Percentiles rank a stretch among this genome's conserved stretches.
These are phyloP conservation scores for Neoboletus magnificus DNA, from an alignment of 768 basidiomycete genomes.

Conservation along the genomic window DNA sequence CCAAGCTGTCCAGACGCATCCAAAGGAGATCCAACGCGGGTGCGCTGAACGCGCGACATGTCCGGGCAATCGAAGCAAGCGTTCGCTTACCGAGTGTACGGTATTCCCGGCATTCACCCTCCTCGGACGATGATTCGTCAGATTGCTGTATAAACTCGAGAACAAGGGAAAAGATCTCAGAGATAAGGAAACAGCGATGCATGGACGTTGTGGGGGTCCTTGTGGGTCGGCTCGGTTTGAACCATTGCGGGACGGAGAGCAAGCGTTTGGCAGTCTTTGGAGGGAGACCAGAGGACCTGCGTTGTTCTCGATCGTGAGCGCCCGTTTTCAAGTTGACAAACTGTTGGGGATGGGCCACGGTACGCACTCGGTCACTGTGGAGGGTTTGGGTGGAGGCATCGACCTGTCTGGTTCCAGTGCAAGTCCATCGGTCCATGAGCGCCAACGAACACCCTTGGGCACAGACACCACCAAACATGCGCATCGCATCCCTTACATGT, in stretches of 20 bases:
- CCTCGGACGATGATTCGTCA: background rate
- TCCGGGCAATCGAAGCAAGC: slow-evolving; percentile 19
- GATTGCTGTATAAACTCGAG: slow-evolving; percentile 6
- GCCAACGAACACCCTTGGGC: background rate
- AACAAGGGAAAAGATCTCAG: slow-evolving; percentile 10
- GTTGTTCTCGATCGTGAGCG: background rate
- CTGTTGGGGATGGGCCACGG: background rate
- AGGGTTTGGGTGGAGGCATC: background rate
- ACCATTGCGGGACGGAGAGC: background rate
- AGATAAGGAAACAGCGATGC: slow-evolving; percentile 13
- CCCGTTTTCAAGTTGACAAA: background rate
- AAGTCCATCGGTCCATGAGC: background rate
- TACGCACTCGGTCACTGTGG: background rate
- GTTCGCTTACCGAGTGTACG: slow-evolving; percentile 1
- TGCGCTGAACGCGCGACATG: slow-evolving; percentile 15
- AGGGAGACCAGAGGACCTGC: background rate
- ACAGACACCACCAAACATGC: background rate
- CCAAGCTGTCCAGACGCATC: slow-evolving; percentile 13
- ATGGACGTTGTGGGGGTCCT: background rate
- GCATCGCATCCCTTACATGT: background rate
- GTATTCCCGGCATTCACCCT: background rate
- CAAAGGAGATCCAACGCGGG: slow-evolving; percentile 22
- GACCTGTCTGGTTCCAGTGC: background rate
- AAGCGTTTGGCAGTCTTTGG: background rate
- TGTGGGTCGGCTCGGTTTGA: background rate